Conservation (phyloP, 192 early-diverging fungal genomes). For the Entophlyctis helioformis region DNA sequence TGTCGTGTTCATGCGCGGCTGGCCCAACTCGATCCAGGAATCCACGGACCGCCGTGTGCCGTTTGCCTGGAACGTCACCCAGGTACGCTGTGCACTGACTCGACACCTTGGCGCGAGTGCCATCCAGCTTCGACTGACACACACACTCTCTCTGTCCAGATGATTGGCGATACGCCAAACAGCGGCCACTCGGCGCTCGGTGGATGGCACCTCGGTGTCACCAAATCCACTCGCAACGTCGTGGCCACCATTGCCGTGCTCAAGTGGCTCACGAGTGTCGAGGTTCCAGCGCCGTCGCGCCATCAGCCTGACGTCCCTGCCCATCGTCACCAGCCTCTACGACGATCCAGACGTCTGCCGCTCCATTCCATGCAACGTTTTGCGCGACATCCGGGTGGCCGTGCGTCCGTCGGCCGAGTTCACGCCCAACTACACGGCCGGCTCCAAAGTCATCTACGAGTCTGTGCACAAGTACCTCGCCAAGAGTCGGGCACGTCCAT, state of each 20-base stretch:
- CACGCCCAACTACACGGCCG: conserved; percentile 3
- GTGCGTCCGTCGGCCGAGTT: conserved; percentile 5
- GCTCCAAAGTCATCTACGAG: conserved; percentile 3
- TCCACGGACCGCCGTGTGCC: too few species aligned
- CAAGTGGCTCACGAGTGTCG: conserved; percentile 1
- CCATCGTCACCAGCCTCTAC: conserved; percentile 6
- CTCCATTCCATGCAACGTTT: conserved; percentile 7
- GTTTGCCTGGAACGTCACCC: too few species aligned
- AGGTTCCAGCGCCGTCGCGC: conserved; percentile 7
- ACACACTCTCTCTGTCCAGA: background rate
- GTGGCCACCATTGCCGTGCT: conserved; percentile 2
- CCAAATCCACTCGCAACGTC: conserved; percentile 8
- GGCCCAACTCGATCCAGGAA: too few species aligned
- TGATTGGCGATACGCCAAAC: background rate
- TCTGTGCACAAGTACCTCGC: conserved; percentile 6
- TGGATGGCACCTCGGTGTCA: conserved; percentile 14
- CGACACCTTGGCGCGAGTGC: background rate
- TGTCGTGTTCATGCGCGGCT: conserved; percentile 9
- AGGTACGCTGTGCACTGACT: background rate
- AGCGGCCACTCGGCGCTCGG: conserved; percentile 9
- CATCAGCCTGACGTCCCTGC: conserved; percentile 1
- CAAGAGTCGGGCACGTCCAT: background rate
- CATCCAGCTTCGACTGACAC: background rate
- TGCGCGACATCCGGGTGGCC: conserved; percentile 1
- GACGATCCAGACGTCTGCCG: conserved; percentile 12